phyloP scores from a whole-genome alignment of 2,329 filamentous ascomycete species.

The Neonectria ditissima region DNA sequence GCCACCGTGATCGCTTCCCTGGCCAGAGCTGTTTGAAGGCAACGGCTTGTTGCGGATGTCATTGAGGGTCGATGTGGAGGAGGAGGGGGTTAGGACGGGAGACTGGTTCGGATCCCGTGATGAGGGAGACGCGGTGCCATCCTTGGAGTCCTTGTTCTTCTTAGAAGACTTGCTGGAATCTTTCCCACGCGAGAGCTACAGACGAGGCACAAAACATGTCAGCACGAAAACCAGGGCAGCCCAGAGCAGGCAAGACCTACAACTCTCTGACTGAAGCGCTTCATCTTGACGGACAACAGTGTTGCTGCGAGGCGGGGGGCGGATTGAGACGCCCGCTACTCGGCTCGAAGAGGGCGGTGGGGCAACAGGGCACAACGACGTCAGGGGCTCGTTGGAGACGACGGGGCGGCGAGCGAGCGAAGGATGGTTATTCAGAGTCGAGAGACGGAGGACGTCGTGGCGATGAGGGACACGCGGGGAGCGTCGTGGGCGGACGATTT shows the following conservation, averaged over 20 bases:
- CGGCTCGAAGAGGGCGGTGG: conserved; percentile 42
- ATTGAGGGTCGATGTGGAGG: conserved; percentile 87
- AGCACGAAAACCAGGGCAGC: conserved; percentile 23
- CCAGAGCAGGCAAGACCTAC: conserved; percentile 67
- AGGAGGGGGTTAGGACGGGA: conserved; percentile 81
- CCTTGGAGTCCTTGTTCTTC: conserved; percentile 78
- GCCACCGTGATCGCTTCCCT: conserved; percentile 57
- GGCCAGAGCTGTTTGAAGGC: conserved; percentile 65
- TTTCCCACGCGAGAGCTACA: conserved; percentile 91
- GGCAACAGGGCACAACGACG: conserved; percentile 48
- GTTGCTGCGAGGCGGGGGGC: conserved; percentile 42
- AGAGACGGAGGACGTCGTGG: conserved; percentile 28
- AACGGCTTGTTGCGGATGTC: conserved; percentile 87
- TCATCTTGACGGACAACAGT: conserved; percentile 75
- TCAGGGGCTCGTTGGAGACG: conserved; percentile 46
- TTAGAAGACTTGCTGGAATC: conserved; percentile 85
- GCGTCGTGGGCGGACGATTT: conserved; percentile 33
- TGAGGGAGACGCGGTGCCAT: conserved; percentile 84
- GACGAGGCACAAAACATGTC: conserved; percentile 22
- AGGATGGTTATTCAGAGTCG: conserved; percentile 26
- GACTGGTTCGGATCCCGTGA: conserved; percentile 70
- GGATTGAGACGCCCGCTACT: conserved; percentile 45
- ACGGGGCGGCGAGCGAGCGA: conserved; percentile 33
- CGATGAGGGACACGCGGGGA: conserved; percentile 32
- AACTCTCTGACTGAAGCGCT: conserved; percentile 97